phyloP scores from a whole-genome alignment of 352 stramenopile species.

The Achlya hypogyna region DNA sequence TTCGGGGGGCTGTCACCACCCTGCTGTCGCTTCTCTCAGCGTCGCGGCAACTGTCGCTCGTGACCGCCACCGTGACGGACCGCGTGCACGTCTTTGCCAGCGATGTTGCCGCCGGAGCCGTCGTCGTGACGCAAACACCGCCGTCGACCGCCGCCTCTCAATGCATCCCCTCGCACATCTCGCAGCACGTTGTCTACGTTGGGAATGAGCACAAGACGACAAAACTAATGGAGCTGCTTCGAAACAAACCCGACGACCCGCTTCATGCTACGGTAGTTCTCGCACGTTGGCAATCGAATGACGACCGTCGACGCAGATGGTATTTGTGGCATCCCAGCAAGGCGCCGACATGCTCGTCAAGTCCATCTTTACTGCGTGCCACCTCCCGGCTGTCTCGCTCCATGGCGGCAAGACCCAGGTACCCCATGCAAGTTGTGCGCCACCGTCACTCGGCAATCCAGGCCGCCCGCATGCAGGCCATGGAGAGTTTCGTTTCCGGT shows the following conservation, averaged over 20 bases:
- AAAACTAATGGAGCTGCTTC: neutral
- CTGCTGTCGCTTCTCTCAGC: slow-evolving; percentile 33
- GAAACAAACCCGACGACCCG: neutral
- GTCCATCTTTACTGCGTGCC: slow-evolving; percentile 37
- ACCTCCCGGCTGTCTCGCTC: slow-evolving; percentile 31
- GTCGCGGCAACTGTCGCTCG: slow-evolving; percentile 39
- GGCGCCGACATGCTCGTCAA: slow-evolving; percentile 52
- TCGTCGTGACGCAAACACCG: slow-evolving; percentile 30
- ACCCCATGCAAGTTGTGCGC: neutral
- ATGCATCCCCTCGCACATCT: neutral
- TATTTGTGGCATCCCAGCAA: slow-evolving; percentile 61
- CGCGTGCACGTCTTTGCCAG: neutral
- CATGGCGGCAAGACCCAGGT: slow-evolving; percentile 44
- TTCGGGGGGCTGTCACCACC: slow-evolving; percentile 36
- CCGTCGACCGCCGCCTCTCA: neutral
- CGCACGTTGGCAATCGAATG: neutral
- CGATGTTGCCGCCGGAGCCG: slow-evolving; percentile 26
- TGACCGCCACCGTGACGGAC: slow-evolving; percentile 38
- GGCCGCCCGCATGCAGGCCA: slow-evolving; percentile 33
- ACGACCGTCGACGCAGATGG: slow-evolving; percentile 30
- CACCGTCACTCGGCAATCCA: slow-evolving; percentile 25
- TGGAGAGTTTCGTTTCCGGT: slow-evolving; percentile 54
- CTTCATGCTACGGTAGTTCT: slow-evolving; percentile 29
- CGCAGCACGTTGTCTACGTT: neutral
- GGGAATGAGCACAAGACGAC: neutral